Base-by-base conservation (phyloP, 192 early-diverging fungal genomes). In the Irineochytrium annulatum region DNA sequence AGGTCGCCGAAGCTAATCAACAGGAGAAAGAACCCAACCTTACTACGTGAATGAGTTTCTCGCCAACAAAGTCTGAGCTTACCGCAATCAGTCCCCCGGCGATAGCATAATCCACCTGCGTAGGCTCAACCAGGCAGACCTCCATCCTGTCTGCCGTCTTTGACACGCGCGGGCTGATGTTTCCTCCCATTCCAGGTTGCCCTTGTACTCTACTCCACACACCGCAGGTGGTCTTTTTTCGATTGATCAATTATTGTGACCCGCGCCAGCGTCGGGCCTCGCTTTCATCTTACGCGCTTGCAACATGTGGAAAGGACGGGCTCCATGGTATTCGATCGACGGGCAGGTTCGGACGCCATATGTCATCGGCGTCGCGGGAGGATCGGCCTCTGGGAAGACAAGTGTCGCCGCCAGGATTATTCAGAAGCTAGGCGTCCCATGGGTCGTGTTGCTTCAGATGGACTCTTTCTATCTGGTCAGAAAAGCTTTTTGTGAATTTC, bases 401-500 rank as follows among this genome's bases (percentile, higher is more conserved):
- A 69, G 73, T 34, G 80, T 82, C 20, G 67, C 80, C 4, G 60
- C 65, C 27, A 22, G 69, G 30, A 82, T 82, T 49, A 77, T 80
- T 55, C 60, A 74, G 60, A 55, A 76, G 35, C 68, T 82, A 6
- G 73, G 70, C 2, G 73, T 81, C 26, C 79, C 76, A 1, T 80
- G 78, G 78, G 78, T 95, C 0, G 87, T 91, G 5, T 78, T 96
- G 35, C 49, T 98, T 45, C 92, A 87, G 56, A 98, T 96, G 93
- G 95, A 98, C 70, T 93, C 91, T 8, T 98, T 94, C 67, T 98
- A 98, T 77, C 92, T 90, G 56, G 68, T 43, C 72, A 61, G n/a
- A n/a, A n/a, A n/a, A n/a, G n/a, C n/a, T n/a, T n/a, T n/a, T n/a
- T n/a, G n/a, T n/a, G n/a, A n/a, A n/a, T n/a, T n/a, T n/a, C n/a